Percentiles rank a stretch among this genome's conserved stretches.
phyloP scores from a whole-genome alignment of 1,284 basidiomycete species.

The Phaffia rhodozyma region DNA sequence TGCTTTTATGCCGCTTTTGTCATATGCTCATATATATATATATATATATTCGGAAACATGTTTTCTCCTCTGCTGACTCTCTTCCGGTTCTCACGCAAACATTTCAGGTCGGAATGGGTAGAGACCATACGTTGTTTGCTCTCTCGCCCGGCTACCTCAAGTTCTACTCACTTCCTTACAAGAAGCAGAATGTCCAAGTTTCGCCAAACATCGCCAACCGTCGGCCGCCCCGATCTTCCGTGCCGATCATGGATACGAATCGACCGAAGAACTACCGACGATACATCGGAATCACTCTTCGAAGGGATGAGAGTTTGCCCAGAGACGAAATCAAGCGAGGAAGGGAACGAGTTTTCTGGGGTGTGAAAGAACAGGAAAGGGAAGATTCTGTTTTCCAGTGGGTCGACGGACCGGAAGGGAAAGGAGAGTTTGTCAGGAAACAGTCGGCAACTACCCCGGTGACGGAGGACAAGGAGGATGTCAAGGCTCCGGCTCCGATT shows the following conservation, averaged over 20 bases:
- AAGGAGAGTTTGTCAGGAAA: too few species aligned
- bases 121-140: slow-evolving; percentile 85
- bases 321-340: slow-evolving; percentile 59
- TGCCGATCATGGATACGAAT: slow-evolving; percentile 24
- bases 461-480: too few species aligned
- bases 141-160: slow-evolving; percentile 77
- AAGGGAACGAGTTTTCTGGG: slow-evolving; percentile 34
- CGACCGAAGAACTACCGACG: slow-evolving; percentile 41
- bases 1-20: not conserved
- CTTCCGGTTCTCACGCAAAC: not conserved
- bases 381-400: too few species aligned
- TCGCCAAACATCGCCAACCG: slow-evolving; percentile 30
- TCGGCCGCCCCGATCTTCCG: slow-evolving; percentile 36
- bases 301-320: slow-evolving; percentile 67
- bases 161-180: slow-evolving; percentile 51
- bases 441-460: too few species aligned
- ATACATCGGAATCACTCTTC: slow-evolving; percentile 69
- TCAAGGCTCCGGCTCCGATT: too few species aligned
- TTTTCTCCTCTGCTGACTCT: not conserved
- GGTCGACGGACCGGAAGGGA: too few species aligned
- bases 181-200: slow-evolving; percentile 40
- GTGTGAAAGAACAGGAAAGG: slow-evolving; percentile 7
- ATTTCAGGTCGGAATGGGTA: slow-evolving; percentile 66
- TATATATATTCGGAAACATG: too few species aligned
- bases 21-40: not conserved